Base-by-base conservation (phyloP, 2,329 filamentous ascomycete genomes). In the Paraconiothyrium brasiliense region DNA sequence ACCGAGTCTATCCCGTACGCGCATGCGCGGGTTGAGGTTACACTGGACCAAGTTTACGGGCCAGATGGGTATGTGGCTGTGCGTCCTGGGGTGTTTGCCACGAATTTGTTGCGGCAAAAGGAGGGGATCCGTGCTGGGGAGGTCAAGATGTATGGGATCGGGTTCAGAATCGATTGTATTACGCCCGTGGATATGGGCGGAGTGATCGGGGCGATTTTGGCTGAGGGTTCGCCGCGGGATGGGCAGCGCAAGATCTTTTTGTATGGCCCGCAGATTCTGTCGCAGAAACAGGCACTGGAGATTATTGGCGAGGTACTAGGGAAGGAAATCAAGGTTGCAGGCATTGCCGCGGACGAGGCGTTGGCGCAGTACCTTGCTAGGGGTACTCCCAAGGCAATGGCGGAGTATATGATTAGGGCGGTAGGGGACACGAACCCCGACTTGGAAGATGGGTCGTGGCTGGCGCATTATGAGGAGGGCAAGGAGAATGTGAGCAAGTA, bases 51-150 rank as follows among this genome's bases (percentile, higher is more conserved):
- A 22, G 34, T 51, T 4, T 49, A 27, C 27, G 47, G 47, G 6
- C 47, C 47, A 49, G 47, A n/a, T 22, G 47, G 47, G 9, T 49
- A 27, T 22, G 16, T 49, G 10, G 47, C 47, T n/a, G 47, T 22
- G 24, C 24, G 47, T 10, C 47, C 47, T 3, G 47, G 47, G 9
- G 24, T 1, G 27, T 49, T 49, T 49, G 47, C 47, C n/a, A 49
- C n/a, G n/a, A 49, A 49, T 22, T 27, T 22, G 27, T 13, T 49
- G 24, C 47, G 27, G 47, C 27, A 49, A n/a, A 49, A 9, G 47
- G 24, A 10, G 16, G 47, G 47, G 27, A 10, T 49, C 10, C 10
- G 27, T 3, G 16, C 9, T 7, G 47, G 47, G n/a, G n/a, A 27
- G 16, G 47, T 49, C n/a, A 49, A 49, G 47, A 49, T 49, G 6